phyloP scores from a whole-genome alignment of 1,139 yeast genomes.

The Diutina siamensis region DNA sequence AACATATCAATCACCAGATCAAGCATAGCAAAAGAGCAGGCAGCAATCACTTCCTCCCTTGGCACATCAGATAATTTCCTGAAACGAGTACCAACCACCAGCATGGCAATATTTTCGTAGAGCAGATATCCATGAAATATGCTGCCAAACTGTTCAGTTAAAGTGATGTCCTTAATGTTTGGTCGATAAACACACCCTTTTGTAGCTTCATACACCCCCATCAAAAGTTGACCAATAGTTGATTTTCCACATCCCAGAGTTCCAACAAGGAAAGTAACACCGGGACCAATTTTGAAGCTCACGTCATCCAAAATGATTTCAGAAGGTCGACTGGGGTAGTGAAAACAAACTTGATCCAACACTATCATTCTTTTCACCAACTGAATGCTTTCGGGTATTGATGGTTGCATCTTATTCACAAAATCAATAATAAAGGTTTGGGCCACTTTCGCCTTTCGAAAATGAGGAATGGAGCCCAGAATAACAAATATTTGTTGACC shows the following conservation, averaged over 20 bases:
- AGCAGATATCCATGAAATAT: conserved; percentile 1
- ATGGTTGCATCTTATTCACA: too few relatives aligned
- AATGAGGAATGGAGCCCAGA: conserved; percentile 39
- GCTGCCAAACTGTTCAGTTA: not conserved
- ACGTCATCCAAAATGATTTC: not conserved
- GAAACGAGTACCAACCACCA: not conserved
- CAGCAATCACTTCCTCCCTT: conserved; percentile 23
- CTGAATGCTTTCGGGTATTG: too few relatives aligned
- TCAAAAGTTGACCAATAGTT: conserved; percentile 53
- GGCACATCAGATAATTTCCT: conserved; percentile 13
- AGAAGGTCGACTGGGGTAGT: not conserved
- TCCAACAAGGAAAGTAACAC: conserved; percentile 61
- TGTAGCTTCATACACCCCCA: conserved; percentile 41
- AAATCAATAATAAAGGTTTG: not conserved
- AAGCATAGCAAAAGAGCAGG: conserved; percentile 42
- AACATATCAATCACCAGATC: conserved; percentile 32
- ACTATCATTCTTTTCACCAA: not conserved
- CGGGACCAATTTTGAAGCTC: conserved; percentile 13
- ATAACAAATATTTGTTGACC: conserved; percentile 46
- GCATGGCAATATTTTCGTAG: not conserved
- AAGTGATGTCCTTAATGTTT: not conserved
- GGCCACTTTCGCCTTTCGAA: conserved; percentile 60
- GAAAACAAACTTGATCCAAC: not conserved
- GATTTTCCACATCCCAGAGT: conserved; percentile 91
- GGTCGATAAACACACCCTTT: conserved; percentile 20